Evolutionary conservation across 2,329 filamentous ascomycete species (phyloP).

Genomic region (Aspergillus novofumigatus): DNA sequence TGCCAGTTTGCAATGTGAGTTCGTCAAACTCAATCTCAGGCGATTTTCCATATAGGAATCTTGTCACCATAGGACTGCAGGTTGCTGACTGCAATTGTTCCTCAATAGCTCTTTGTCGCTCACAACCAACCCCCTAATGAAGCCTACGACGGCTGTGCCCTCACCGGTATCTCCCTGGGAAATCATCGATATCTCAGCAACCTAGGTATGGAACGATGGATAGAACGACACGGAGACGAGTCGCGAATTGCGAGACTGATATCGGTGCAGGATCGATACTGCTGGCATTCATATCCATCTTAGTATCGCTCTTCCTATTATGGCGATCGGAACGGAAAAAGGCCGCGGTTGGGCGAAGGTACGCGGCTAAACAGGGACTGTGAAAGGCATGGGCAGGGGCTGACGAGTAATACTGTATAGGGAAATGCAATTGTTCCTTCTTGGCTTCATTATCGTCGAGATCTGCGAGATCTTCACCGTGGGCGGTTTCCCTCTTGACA

Average conservation of each 20-base stretch:
- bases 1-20: slow-evolving; percentile 81
- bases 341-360: slow-evolving; percentile 91
- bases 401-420: slow-evolving; percentile 45
- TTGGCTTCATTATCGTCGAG: slow-evolving; percentile 79
- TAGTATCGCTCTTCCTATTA: slow-evolving; percentile 63
- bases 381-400: not conserved
- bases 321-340: slow-evolving; percentile 82
- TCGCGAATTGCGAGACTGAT: slow-evolving; percentile 11
- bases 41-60: not conserved
- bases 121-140: slow-evolving; percentile 55
- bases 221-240: slow-evolving; percentile 24
- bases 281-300: slow-evolving; percentile 72
- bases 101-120: slow-evolving; percentile 59
- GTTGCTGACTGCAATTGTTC: slow-evolving; percentile 14
- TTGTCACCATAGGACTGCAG: not conserved
- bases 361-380: slow-evolving; percentile 23
- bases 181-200: slow-evolving; percentile 69
- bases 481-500: slow-evolving; percentile 75
- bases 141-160: slow-evolving; percentile 66
- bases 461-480: slow-evolving; percentile 97
- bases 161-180: slow-evolving; percentile 71
- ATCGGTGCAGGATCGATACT: slow-evolving; percentile 71
- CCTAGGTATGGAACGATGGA: slow-evolving; percentile 57
- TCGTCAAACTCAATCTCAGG: slow-evolving; percentile 3
- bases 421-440: slow-evolving; percentile 93